These are phyloP conservation scores for Ceratobasidium papillatum DNA, from an alignment of 1,284 basidiomycete genomes.

Conservation along the genomic window DNA sequence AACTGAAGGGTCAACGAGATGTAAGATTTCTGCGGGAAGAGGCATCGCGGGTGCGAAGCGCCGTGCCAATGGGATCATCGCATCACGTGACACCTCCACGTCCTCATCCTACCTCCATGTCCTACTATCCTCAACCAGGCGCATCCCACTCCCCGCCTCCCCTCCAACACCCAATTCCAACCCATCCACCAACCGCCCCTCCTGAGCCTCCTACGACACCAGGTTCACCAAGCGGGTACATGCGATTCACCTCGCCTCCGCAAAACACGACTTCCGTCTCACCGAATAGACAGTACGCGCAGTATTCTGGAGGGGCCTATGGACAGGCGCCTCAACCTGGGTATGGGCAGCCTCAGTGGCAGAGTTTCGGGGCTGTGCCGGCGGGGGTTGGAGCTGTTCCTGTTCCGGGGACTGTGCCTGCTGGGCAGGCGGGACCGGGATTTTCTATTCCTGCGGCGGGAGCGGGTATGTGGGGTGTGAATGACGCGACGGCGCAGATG, in stretches of 20 bases:
- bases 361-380: slow-evolving; percentile 40
- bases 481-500: slow-evolving; percentile 94
- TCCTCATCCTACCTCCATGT: slow-evolving; percentile 32
- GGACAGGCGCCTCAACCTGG: slow-evolving; percentile 41
- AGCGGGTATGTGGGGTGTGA: slow-evolving; percentile 71
- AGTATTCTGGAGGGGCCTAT: slow-evolving; percentile 34
- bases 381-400: slow-evolving; percentile 41
- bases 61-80: background rate
- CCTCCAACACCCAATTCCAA: slow-evolving; percentile 88
- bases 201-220: slow-evolving; percentile 88
- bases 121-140: slow-evolving; percentile 37
- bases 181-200: slow-evolving; percentile 83
- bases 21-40: background rate
- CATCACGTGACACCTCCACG: slow-evolving; percentile 38
- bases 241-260: slow-evolving; percentile 62
- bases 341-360: slow-evolving; percentile 43
- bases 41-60: background rate
- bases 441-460: slow-evolving; percentile 61
- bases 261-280: slow-evolving; percentile 39
- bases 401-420: slow-evolving; percentile 27
- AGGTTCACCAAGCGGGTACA: slow-evolving; percentile 76
- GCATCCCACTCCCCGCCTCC: slow-evolving; percentile 42
- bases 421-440: slow-evolving; percentile 37
- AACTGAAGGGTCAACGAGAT: background rate
- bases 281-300: slow-evolving; percentile 43